Percentiles rank a stretch among this genome's conserved stretches.
phyloP scores from a whole-genome alignment of 225 moss, liverwort and hornwort genomes.

The Anthoceros angustus region DNA sequence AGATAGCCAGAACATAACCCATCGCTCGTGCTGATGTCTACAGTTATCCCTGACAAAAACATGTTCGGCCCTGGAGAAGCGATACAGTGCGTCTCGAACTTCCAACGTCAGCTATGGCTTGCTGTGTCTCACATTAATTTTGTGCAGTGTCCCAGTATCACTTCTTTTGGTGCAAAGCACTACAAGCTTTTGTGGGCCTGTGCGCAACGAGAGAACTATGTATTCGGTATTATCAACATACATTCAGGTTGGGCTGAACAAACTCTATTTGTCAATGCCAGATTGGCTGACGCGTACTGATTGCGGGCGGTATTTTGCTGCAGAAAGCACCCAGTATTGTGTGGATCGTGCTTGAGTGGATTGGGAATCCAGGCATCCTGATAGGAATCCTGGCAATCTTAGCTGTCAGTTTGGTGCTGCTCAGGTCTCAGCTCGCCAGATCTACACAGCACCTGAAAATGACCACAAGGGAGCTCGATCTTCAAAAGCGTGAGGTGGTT shows the following conservation, averaged over 20 bases:
- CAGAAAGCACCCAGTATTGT: constrained; percentile 43
- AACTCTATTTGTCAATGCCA: neutral
- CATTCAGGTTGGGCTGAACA: constrained; percentile 24
- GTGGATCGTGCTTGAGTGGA: constrained; percentile 18
- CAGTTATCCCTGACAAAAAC: constrained; percentile 46
- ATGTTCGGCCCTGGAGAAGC: constrained; percentile 62
- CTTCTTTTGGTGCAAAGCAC: constrained; percentile 31
- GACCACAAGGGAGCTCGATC: constrained; percentile 48
- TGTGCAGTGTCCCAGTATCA: constrained; percentile 50
- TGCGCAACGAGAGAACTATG: constrained; percentile 44
- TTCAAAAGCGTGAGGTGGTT: constrained; percentile 21
- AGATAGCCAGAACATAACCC: neutral
- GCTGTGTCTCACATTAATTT: constrained; percentile 39
- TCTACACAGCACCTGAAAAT: constrained; percentile 34
- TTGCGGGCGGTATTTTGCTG: neutral
- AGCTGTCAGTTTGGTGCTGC: constrained; percentile 25
- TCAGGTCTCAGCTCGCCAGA: constrained; percentile 45
- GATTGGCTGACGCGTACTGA: neutral
- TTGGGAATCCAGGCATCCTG: constrained; percentile 47
- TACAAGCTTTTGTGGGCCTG: constrained; percentile 70
- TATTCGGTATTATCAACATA: constrained; percentile 36
- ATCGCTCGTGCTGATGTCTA: neutral
- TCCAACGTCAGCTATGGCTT: constrained; percentile 64
- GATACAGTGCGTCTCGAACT: constrained; percentile 69
- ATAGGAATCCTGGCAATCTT: constrained; percentile 32